These are phyloP conservation scores for Corymbia maculata DNA, from an alignment of 345 rosid genomes.

Conservation along the genomic window DNA sequence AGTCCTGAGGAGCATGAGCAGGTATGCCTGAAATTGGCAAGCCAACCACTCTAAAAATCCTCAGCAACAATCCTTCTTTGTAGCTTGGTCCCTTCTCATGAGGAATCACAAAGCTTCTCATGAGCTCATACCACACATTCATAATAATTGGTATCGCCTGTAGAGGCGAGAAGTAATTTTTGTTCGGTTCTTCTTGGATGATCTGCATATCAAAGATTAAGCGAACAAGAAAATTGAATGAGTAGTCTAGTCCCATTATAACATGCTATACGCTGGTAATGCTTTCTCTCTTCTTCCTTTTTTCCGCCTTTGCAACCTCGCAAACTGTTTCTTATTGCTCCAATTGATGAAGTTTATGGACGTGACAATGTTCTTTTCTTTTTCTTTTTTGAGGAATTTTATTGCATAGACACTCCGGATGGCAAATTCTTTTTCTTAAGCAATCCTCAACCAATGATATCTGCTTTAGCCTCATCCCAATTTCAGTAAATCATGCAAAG, in stretches of 20 bases:
- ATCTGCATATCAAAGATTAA: constrained; percentile 14
- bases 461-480: too few species aligned
- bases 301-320: background rate
- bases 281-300: background rate
- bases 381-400: too few species aligned
- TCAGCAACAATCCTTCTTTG: background rate
- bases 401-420: too few species aligned
- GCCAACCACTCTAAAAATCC: background rate
- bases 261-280: background rate
- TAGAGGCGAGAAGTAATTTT: constrained; percentile 42
- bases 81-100: background rate
- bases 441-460: too few species aligned
- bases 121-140: constrained; percentile 52
- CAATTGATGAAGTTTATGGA: too few species aligned
- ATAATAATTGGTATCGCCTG: constrained; percentile 32
- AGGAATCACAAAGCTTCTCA: constrained; percentile 22
- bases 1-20: background rate
- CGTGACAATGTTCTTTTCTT: too few species aligned
- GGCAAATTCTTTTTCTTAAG: background rate
- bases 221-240: background rate
- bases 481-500: too few species aligned
- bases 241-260: background rate
- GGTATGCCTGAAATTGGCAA: background rate
- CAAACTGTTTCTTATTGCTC: too few species aligned
- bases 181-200: constrained; percentile 46